phyloP scores from a whole-genome alignment of 1,284 basidiomycete genomes.

The Gymnopus androsaceus region DNA sequence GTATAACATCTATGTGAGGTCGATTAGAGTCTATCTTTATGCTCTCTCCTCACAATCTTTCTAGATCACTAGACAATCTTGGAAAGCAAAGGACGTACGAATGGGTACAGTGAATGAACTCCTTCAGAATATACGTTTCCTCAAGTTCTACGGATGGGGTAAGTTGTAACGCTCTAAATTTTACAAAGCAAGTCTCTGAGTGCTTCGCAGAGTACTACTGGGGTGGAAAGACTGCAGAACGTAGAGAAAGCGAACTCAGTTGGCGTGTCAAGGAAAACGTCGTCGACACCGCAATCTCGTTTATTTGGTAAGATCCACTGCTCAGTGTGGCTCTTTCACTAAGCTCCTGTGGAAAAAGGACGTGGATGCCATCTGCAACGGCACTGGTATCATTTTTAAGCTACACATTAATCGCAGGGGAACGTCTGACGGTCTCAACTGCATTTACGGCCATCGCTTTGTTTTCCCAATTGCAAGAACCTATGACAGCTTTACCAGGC shows the following conservation, averaged over 20 bases:
- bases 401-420: conserved; percentile 61
- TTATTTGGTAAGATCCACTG: conserved; percentile 55
- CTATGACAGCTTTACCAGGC: conserved; percentile 63
- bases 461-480: conserved; percentile 63
- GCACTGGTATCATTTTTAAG: conserved; percentile 63
- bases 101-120: conserved; percentile 83
- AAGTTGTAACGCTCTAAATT: conserved; percentile 18
- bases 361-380: conserved; percentile 71
- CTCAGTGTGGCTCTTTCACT: neutral
- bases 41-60: conserved; percentile 4
- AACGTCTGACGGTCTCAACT: conserved; percentile 64
- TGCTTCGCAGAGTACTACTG: conserved; percentile 48
- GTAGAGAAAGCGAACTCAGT: conserved; percentile 57
- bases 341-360: conserved; percentile 43
- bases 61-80: conserved; percentile 62
- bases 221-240: conserved; percentile 49
- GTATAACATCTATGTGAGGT: conserved; percentile 63
- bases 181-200: neutral
- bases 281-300: conserved; percentile 57
- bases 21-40: neutral
- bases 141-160: conserved; percentile 78
- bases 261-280: conserved; percentile 70
- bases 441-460: conserved; percentile 70
- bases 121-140: conserved; percentile 69
- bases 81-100: conserved; percentile 72